Conservation (phyloP, 2,329 filamentous ascomycete species). For the Cordyceps cateniannulata region DNA sequence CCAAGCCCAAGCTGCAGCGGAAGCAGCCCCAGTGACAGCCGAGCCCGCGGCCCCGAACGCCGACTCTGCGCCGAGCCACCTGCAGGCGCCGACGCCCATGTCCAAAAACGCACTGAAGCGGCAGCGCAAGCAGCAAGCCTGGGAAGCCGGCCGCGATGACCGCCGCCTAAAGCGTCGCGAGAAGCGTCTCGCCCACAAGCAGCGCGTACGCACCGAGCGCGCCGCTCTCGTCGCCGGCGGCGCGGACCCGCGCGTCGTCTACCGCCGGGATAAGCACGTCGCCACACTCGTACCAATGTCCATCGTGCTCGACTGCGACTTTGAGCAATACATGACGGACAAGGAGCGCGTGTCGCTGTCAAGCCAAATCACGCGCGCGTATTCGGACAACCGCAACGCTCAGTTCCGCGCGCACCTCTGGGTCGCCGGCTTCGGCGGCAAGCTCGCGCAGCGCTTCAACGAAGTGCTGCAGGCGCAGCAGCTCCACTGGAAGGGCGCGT, state of each 20-base stretch:
- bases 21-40: too few relatives aligned
- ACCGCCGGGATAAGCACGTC: constrained; percentile 29
- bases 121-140: constrained; percentile 61
- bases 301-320: constrained; percentile 84
- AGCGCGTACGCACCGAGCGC: constrained; percentile 43
- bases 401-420: constrained; percentile 64
- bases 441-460: constrained; percentile 73
- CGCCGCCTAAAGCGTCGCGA: constrained; percentile 50
- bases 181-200: constrained; percentile 42
- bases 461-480: constrained; percentile 65
- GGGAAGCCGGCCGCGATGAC: constrained; percentile 64
- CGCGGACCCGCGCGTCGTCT: constrained; percentile 31
- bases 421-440: constrained; percentile 71
- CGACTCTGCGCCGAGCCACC: not conserved
- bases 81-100: constrained; percentile 30
- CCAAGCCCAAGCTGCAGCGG: not conserved
- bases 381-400: constrained; percentile 76
- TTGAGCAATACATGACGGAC: constrained; percentile 83
- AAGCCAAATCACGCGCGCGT: constrained; percentile 78
- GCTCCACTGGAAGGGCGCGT: constrained; percentile 71
- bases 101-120: constrained; percentile 89
- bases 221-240: constrained; percentile 44
- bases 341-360: constrained; percentile 78
- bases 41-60: not conserved
- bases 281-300: constrained; percentile 63